phyloP scores from a whole-genome alignment of 2,329 filamentous ascomycete genomes.

The Neopestalotiopsis sp. region DNA sequence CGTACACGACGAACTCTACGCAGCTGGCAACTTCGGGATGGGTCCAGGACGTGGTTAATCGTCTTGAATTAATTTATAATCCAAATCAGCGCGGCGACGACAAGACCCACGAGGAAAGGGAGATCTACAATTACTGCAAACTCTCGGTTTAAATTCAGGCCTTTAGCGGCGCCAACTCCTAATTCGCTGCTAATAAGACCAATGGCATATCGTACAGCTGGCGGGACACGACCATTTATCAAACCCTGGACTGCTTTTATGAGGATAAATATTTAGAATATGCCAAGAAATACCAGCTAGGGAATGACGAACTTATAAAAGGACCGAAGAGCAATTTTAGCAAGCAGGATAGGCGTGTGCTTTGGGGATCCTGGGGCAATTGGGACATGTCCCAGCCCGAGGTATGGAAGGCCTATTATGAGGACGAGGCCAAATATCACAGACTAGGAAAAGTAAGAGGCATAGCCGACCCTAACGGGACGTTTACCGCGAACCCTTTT shows the following conservation, averaged over 20 bases:
- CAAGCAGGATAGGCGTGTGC: constrained; percentile 44
- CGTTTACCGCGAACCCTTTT: not conserved
- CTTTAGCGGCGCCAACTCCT: constrained; percentile 42
- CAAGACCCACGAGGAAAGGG: not conserved
- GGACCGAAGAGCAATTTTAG: constrained; percentile 42
- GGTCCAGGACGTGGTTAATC: constrained; percentile 28
- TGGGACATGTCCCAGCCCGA: constrained; percentile 40
- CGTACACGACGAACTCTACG: constrained; percentile 48
- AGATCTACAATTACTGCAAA: not conserved
- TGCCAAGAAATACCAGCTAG: not conserved
- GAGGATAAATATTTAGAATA: constrained; percentile 28
- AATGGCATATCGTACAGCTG: constrained; percentile 55
- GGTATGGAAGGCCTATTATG: constrained; percentile 44
- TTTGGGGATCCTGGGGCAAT: constrained; percentile 47
- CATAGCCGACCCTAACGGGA: constrained; percentile 27
- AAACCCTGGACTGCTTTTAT: constrained; percentile 49
- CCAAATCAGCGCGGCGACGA: not conserved
- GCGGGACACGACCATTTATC: constrained; percentile 48
- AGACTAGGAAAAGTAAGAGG: constrained; percentile 34
- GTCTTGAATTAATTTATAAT: not conserved
- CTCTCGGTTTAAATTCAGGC: not conserved
- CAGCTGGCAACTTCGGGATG: constrained; percentile 45
- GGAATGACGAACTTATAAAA: constrained; percentile 24
- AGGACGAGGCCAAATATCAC: constrained; percentile 43
- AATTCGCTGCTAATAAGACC: constrained; percentile 44